Percentiles rank a stretch among this genome's conserved stretches.
phyloP scores from a whole-genome alignment of 2,329 filamentous ascomycete genomes.

The Xylariaceae sp. region DNA sequence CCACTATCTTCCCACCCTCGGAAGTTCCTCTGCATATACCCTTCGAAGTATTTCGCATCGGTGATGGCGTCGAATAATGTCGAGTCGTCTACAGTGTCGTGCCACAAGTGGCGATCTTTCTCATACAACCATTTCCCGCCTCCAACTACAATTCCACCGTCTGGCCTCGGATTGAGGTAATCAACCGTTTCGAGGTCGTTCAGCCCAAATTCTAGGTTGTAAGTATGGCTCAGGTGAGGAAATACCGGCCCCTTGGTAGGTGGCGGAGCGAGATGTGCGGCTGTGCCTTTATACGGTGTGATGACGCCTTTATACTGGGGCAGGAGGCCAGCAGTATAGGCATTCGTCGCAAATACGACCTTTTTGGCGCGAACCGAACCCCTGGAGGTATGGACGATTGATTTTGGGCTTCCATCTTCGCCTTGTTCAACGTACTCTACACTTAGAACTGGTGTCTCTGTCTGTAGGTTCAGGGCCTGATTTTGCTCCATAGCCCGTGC shows the following conservation, averaged over 20 bases:
- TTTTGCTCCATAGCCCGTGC: slow-evolving; percentile 26
- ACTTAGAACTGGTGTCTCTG: slow-evolving; percentile 28
- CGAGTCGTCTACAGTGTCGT: slow-evolving; percentile 49
- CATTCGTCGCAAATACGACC: slow-evolving; percentile 33
- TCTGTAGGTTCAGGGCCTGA: slow-evolving; percentile 30
- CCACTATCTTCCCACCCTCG: slow-evolving; percentile 51
- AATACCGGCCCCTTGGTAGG: slow-evolving; percentile 17
- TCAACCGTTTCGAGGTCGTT: slow-evolving; percentile 19
- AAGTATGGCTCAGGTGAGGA: slow-evolving; percentile 29
- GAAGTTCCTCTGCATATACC: slow-evolving; percentile 53
- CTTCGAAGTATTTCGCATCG: slow-evolving; percentile 45
- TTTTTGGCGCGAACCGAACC: slow-evolving; percentile 28
- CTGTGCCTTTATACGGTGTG: slow-evolving; percentile 27
- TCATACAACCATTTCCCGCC: slow-evolving; percentile 45
- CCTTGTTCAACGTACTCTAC: slow-evolving; percentile 12
- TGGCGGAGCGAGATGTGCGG: slow-evolving; percentile 24
- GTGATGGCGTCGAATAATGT: slow-evolving; percentile 44
- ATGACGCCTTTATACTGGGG: slow-evolving; percentile 28
- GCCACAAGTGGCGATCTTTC: slow-evolving; percentile 43
- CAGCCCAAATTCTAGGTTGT: slow-evolving; percentile 27
- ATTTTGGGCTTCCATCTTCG: background rate
- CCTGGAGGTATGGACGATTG: slow-evolving; percentile 19
- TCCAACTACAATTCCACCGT: slow-evolving; percentile 46
- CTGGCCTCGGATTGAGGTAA: slow-evolving; percentile 40
- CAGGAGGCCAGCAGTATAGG: slow-evolving; percentile 30